phyloP scores from a whole-genome alignment of 495 filamentous ascomycete genomes.

The Thermothielavioides terrestris region DNA sequence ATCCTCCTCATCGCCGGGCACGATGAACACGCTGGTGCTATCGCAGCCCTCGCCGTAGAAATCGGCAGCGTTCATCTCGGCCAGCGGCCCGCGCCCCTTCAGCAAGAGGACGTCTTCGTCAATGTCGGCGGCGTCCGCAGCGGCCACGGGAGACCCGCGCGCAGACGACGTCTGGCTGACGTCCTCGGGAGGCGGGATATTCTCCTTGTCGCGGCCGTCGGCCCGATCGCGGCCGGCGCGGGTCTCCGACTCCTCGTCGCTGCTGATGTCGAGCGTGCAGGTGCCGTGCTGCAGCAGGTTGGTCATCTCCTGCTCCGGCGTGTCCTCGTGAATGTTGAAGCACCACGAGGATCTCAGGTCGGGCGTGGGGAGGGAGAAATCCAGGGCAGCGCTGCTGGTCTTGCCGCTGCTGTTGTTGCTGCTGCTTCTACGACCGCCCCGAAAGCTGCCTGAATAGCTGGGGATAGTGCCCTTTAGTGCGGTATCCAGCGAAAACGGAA shows the following conservation, averaged over 20 bases:
- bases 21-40: conserved; percentile 48
- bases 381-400: conserved; percentile 6
- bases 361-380: conserved; percentile 25
- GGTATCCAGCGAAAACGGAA: conserved; percentile 71
- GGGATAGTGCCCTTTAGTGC: conserved; percentile 64
- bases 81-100: conserved; percentile 56
- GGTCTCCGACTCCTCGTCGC: conserved; percentile 53
- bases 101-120: conserved; percentile 38
- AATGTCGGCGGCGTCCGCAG: conserved; percentile 14
- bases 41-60: conserved; percentile 65
- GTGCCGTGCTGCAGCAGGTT: conserved; percentile 89
- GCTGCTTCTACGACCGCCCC: conserved; percentile 10
- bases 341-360: conserved; percentile 63
- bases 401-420: conserved; percentile 6
- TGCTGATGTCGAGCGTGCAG: conserved; percentile 73
- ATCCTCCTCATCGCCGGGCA: conserved; percentile 51
- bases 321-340: conserved; percentile 94
- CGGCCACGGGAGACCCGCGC: conserved; percentile 6
- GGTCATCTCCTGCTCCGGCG: conserved; percentile 74
- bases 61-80: conserved; percentile 60
- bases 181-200: conserved; percentile 66
- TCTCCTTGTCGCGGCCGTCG: conserved; percentile 75
- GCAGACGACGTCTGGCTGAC: conserved; percentile 40
- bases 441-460: conserved; percentile 35
- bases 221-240: conserved; percentile 45